A percentile compares a stretch with the other conserved stretches of the same genome.
These are phyloP conservation scores for Russula sp. DNA, from an alignment of 768 basidiomycete species.

Conservation along the genomic window DNA sequence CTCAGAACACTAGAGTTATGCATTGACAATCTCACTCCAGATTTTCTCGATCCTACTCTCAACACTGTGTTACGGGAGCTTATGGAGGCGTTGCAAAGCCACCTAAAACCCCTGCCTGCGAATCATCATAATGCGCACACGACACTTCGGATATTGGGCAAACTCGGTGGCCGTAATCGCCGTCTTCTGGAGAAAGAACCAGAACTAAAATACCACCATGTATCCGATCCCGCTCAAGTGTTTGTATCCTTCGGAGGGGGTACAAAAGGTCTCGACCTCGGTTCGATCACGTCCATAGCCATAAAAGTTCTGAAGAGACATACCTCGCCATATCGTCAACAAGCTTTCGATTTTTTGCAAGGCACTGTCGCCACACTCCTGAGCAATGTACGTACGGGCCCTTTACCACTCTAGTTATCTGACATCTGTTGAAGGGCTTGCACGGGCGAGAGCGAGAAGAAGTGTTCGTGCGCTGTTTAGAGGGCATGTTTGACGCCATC, in stretches of 20 bases:
- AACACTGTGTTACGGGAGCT: constrained; percentile 87
- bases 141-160: constrained; percentile 92
- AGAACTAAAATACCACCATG: constrained; percentile 58
- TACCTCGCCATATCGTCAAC: constrained; percentile 41
- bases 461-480: constrained; percentile 59
- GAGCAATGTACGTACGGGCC: constrained; percentile 49
- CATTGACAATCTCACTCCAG: constrained; percentile 96
- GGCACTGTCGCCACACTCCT: constrained; percentile 62
- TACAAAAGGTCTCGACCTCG: constrained; percentile 55
- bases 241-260: constrained; percentile 68
- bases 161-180: constrained; percentile 91
- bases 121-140: constrained; percentile 89
- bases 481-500: constrained; percentile 73
- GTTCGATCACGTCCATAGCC: constrained; percentile 59
- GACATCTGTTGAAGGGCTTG: constrained; percentile 44
- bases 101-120: constrained; percentile 83
- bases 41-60: constrained; percentile 95
- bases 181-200: constrained; percentile 79
- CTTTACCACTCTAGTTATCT: not conserved
- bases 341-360: constrained; percentile 67
- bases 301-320: constrained; percentile 50
- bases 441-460: constrained; percentile 66
- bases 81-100: constrained; percentile 89
- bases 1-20: constrained; percentile 95
- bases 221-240: constrained; percentile 63